phyloP scores from a whole-genome alignment of 345 rosid species.

The Cardamine resedifolia region DNA sequence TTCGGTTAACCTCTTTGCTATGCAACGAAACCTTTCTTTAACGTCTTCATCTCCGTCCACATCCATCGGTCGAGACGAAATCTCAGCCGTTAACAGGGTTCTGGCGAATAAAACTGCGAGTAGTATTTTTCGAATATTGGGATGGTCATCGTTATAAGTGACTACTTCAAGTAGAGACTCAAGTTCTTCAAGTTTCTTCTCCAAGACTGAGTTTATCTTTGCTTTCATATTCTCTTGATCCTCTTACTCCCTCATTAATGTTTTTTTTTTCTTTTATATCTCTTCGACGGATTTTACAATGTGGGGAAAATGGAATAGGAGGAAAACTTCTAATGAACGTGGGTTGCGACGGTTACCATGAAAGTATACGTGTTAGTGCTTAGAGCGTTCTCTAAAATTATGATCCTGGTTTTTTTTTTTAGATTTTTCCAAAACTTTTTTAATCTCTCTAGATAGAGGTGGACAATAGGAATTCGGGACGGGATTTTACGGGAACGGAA shows the following conservation, averaged over 20 bases:
- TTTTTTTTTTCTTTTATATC: not conserved
- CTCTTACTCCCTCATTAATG: not conserved
- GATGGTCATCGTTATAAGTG: not conserved
- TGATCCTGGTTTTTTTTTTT: not conserved
- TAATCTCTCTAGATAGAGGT: not conserved
- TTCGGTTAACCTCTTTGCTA: conserved; percentile 26
- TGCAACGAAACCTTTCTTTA: not conserved
- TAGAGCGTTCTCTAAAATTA: not conserved
- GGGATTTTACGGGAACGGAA: too few relatives aligned
- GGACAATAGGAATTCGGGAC: too few relatives aligned
- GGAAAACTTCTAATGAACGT: conserved; percentile 6
- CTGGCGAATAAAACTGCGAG: not conserved
- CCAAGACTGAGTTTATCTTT: conserved; percentile 21
- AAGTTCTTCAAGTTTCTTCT: conserved; percentile 37
- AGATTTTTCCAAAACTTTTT: not conserved
- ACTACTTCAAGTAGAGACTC: conserved; percentile 14
- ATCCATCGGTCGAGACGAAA: not conserved
- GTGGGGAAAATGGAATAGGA: not conserved
- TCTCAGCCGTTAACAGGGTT: conserved; percentile 34
- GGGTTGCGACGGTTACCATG: conserved; percentile 24
- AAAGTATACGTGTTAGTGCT: not conserved
- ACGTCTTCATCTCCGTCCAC: conserved; percentile 4
- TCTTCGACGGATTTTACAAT: conserved; percentile 5
- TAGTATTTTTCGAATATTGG: conserved; percentile 3
- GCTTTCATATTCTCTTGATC: not conserved